Conservation (phyloP, 768 basidiomycete genomes). For the Coprinopsis marcescibilis region DNA sequence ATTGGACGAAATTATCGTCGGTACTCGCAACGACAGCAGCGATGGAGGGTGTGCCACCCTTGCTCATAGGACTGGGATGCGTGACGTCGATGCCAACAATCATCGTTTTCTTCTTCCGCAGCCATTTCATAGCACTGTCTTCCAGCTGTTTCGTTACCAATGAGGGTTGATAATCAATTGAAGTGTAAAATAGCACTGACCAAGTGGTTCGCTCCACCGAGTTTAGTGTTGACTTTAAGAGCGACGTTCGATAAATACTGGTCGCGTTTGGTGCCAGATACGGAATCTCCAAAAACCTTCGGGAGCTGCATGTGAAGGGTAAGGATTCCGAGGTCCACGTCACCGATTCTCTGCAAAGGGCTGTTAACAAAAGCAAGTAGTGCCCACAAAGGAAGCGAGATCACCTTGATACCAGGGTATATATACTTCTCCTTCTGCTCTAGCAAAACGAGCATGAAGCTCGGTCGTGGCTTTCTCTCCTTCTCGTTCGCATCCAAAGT, state of each 20-base stretch:
- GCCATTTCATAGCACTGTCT: constrained; percentile 51
- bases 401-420: constrained; percentile 75
- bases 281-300: constrained; percentile 49
- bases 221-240: constrained; percentile 77
- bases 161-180: background rate
- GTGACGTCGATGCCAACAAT: constrained; percentile 84
- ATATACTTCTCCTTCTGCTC: constrained; percentile 66
- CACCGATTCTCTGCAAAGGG: constrained; percentile 50
- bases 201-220: constrained; percentile 74
- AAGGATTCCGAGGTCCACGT: constrained; percentile 67
- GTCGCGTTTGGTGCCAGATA: constrained; percentile 48
- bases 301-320: constrained; percentile 66
- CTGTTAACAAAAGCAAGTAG: background rate
- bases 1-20: constrained; percentile 67
- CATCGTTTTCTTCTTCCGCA: constrained; percentile 67
- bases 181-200: constrained; percentile 19
- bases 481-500: constrained; percentile 16
- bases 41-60: constrained; percentile 72
- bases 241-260: constrained; percentile 83
- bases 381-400: background rate
- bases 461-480: constrained; percentile 34
- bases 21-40: constrained; percentile 78
- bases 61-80: constrained; percentile 65
- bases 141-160: constrained; percentile 38
- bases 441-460: constrained; percentile 66